Conservation (phyloP, 2,329 filamentous ascomycete species). For the Emergomyces orientalis region DNA sequence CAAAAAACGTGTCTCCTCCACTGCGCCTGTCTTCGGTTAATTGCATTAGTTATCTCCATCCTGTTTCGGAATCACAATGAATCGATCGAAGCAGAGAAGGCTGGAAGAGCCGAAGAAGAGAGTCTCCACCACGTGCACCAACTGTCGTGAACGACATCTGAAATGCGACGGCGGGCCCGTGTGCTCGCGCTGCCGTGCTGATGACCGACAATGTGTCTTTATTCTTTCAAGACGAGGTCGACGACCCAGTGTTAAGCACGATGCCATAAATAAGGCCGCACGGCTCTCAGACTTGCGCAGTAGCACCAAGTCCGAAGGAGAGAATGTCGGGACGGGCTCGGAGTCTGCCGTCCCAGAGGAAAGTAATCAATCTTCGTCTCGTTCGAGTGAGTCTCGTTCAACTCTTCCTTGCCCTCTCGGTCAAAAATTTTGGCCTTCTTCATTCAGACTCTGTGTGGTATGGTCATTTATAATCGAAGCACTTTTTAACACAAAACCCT, state of each 20-base stretch:
- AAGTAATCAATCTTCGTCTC: neutral
- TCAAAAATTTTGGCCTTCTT: neutral
- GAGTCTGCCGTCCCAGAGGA: neutral
- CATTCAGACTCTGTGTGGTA: neutral
- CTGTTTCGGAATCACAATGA: neutral
- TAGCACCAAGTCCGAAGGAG: neutral
- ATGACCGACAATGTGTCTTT: slow-evolving; percentile 7
- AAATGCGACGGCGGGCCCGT: slow-evolving; percentile 11
- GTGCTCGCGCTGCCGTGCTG: slow-evolving; percentile 9
- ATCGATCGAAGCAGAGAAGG: slow-evolving; percentile 4
- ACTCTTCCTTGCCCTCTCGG: neutral
- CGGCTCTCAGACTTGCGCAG: neutral
- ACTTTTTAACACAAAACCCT: neutral
- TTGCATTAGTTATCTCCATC: neutral
- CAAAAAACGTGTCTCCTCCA: neutral
- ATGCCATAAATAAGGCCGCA: neutral
- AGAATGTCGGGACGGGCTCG: neutral
- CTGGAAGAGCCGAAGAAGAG: slow-evolving; percentile 3
- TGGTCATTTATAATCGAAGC: neutral
- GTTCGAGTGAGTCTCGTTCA: slow-evolving; percentile 1
- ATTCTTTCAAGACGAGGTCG: slow-evolving; percentile 8
- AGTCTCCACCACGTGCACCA: slow-evolving; percentile 10
- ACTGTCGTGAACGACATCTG: slow-evolving; percentile 11
- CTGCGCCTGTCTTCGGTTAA: neutral
- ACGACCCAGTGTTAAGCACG: slow-evolving; percentile 1